Percentiles rank a stretch among this genome's conserved stretches.
Evolutionary conservation across 495 filamentous ascomycete genomes (phyloP).

Genomic region (Cercophora scortea): DNA sequence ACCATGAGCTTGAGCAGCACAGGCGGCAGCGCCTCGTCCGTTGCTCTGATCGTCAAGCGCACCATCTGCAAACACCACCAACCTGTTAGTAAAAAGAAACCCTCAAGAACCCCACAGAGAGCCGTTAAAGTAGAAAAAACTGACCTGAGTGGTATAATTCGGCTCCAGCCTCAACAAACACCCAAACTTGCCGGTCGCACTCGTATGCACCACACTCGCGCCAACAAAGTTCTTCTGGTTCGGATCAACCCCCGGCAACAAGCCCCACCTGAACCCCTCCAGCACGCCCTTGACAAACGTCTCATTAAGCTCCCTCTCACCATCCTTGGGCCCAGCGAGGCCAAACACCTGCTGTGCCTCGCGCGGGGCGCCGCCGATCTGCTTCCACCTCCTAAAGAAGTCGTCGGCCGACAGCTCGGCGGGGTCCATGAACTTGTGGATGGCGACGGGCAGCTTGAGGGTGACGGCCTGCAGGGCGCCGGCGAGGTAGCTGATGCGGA

Average conservation of each 20-base stretch:
- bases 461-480: slow-evolving; percentile 91
- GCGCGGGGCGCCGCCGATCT: slow-evolving; percentile 82
- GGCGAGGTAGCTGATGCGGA: slow-evolving; percentile 88
- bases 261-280: slow-evolving; percentile 79
- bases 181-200: slow-evolving; percentile 79
- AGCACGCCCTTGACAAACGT: slow-evolving; percentile 59
- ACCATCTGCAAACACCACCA: slow-evolving; percentile 62
- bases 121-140: slow-evolving; percentile 1
- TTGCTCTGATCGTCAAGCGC: slow-evolving; percentile 88
- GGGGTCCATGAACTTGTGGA: slow-evolving; percentile 94
- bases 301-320: slow-evolving; percentile 44
- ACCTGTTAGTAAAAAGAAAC: background rate
- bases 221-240: slow-evolving; percentile 91
- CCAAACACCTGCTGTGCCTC: slow-evolving; percentile 85
- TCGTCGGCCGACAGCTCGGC: slow-evolving; percentile 78
- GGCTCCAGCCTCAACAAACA: slow-evolving; percentile 92
- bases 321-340: slow-evolving; percentile 40
- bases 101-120: background rate
- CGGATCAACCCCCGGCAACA: slow-evolving; percentile 78
- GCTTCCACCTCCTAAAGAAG: slow-evolving; percentile 98
- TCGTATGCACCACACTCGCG: slow-evolving; percentile 81
- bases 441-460: slow-evolving; percentile 76
- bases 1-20: slow-evolving; percentile 80
- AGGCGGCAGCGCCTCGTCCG: slow-evolving; percentile 79
- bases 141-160: slow-evolving; percentile 82